These are phyloP conservation scores for Chaetoceros muelleri DNA, from an alignment of 108 stramenopile species.

Conservation along the genomic window DNA sequence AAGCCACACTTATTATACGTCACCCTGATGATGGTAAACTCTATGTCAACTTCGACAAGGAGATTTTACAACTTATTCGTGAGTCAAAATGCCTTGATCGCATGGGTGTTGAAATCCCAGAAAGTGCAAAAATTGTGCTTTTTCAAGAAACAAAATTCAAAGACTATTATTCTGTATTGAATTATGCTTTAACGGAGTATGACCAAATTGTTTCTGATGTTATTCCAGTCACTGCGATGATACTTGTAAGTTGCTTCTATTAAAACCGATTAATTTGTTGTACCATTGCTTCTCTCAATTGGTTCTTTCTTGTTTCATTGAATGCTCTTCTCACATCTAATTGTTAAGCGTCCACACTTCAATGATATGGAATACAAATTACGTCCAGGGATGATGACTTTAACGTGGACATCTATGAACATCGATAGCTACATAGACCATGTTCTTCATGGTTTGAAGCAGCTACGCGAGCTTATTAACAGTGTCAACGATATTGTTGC, in stretches of 20 bases:
- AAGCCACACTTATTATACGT: slow-evolving; percentile 87
- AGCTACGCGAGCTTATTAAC: slow-evolving; percentile 75
- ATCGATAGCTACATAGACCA: slow-evolving; percentile 82
- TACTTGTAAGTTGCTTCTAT: slow-evolving; percentile 18
- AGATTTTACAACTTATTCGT: slow-evolving; percentile 85
- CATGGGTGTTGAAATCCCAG: slow-evolving; percentile 85
- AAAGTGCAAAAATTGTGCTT: slow-evolving; percentile 77
- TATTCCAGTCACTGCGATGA: slow-evolving; percentile 80
- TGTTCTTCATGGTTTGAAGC: slow-evolving; percentile 56
- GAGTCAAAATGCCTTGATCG: slow-evolving; percentile 86
- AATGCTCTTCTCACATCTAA: background rate
- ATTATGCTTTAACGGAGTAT: slow-evolving; percentile 82
- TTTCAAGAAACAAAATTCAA: slow-evolving; percentile 89
- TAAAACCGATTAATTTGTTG: no score
- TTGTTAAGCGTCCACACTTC: slow-evolving; percentile 57
- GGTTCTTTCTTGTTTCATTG: no score
- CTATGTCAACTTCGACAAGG: slow-evolving; percentile 87
- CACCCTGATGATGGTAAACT: slow-evolving; percentile 83
- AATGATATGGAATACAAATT: slow-evolving; percentile 90
- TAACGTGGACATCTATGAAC: slow-evolving; percentile 93
- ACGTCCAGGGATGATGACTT: slow-evolving; percentile 86
- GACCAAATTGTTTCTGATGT: slow-evolving; percentile 73
- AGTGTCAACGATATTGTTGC: slow-evolving; percentile 87
- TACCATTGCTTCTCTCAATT: no score
- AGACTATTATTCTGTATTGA: slow-evolving; percentile 71